A percentile compares a stretch with the other conserved stretches of the same genome.
These are phyloP conservation scores for Pichia paraexigua DNA, from an alignment of 805 yeast species.

Conservation along the genomic window DNA sequence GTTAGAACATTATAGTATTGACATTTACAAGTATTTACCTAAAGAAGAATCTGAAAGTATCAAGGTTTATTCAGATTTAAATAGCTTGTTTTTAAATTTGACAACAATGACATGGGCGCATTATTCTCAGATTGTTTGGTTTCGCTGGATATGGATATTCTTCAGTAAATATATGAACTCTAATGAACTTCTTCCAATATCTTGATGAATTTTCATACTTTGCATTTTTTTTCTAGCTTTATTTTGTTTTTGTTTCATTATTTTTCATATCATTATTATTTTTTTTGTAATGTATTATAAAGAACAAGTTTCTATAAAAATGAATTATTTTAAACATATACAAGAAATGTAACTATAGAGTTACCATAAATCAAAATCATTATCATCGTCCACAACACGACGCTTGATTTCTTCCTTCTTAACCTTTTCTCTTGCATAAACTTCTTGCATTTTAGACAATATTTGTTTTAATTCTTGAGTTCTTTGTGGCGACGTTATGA, in stretches of 20 bases:
- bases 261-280: neutral
- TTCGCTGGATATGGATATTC: constrained; percentile 79
- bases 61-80: constrained; percentile 32
- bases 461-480: constrained; percentile 6
- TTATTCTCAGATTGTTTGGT: constrained; percentile 91
- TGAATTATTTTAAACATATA: neutral
- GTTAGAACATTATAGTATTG: neutral
- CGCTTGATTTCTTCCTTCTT: constrained; percentile 10
- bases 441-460: constrained; percentile 17
- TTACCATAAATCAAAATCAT: constrained; percentile 25
- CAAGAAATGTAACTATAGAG: neutral
- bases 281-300: neutral
- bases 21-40: neutral
- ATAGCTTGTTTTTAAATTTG: constrained; percentile 34
- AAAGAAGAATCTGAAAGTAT: constrained; percentile 23
- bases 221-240: neutral
- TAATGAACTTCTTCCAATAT: constrained; percentile 47
- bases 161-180: constrained; percentile 69
- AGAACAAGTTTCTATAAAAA: neutral
- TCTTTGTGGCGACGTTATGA: constrained; percentile 5
- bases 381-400: constrained; percentile 23
- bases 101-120: constrained; percentile 81
- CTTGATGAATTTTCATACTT: neutral
- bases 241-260: neutral
- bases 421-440: constrained; percentile 11